Percentiles rank a stretch among this genome's conserved stretches.
These are phyloP conservation scores for Naganishia sp. DNA, from an alignment of 1,284 basidiomycete genomes.

Conservation along the genomic window DNA sequence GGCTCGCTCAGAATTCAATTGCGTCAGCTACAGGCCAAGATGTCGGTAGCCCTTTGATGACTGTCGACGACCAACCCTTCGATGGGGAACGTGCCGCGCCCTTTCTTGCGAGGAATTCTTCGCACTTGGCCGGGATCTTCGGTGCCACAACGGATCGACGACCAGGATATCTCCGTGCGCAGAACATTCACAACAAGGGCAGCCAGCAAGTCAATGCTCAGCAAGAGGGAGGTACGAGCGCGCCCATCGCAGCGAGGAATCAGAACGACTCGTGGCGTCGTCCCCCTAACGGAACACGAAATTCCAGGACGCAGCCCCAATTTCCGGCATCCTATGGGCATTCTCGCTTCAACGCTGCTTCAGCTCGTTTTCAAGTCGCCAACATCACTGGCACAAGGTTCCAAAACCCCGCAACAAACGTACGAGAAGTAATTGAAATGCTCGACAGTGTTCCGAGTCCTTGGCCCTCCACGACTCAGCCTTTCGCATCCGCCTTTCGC, in stretches of 20 bases:
- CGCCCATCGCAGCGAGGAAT: background rate
- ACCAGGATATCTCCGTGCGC: conserved; percentile 11
- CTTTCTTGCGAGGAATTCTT: background rate
- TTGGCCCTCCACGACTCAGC: conserved; percentile 4
- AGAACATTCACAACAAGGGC: conserved; percentile 8
- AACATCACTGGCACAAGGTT: conserved; percentile 13
- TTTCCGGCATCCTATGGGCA: no score
- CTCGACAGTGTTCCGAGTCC: conserved; percentile 17
- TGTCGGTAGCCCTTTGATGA: background rate
- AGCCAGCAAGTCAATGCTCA: background rate
- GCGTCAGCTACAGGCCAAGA: background rate
- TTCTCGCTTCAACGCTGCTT: background rate
- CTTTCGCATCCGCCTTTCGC: conserved; percentile 2
- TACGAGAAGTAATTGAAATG: conserved; percentile 14
- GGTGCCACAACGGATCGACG: conserved; percentile 19
- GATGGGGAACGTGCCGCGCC: background rate
- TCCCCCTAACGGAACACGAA: background rate
- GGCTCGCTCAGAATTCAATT: background rate
- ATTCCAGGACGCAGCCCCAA: background rate
- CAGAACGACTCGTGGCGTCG: conserved; percentile 6
- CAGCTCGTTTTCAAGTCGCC: background rate
- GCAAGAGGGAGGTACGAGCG: background rate
- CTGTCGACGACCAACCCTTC: background rate
- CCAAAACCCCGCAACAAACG: background rate
- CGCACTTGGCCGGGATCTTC: conserved; percentile 8